Conservation (phyloP, 306 rosid genomes). For the Dryas drummondii region DNA sequence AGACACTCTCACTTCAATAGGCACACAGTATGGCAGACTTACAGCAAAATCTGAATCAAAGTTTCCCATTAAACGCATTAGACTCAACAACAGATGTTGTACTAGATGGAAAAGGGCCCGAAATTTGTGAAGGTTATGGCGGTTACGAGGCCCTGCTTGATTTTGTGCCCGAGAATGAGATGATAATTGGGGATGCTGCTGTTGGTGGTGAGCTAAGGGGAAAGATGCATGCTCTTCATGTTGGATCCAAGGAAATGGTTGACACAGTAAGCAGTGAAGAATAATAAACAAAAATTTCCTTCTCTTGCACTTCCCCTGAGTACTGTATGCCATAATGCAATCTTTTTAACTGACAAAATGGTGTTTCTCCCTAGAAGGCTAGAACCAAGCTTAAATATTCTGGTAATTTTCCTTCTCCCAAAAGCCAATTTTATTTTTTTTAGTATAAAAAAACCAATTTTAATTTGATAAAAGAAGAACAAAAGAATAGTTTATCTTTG, state of each 20-base stretch:
- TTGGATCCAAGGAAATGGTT: neutral
- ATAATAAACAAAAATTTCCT: too few species aligned
- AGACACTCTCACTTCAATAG: neutral
- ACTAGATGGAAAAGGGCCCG: neutral
- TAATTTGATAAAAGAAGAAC: too few species aligned
- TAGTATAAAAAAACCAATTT: too few species aligned
- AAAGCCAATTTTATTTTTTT: too few species aligned
- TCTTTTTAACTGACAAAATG: too few species aligned
- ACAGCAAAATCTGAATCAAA: neutral
- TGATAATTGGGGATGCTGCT: neutral
- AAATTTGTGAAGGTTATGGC: neutral
- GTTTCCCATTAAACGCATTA: neutral
- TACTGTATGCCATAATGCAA: too few species aligned
- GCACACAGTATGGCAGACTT: conserved; percentile 5
- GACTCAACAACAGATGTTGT: neutral
- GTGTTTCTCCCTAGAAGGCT: too few species aligned
- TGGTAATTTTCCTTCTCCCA: too few species aligned
- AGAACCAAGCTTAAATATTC: too few species aligned
- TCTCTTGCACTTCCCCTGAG: too few species aligned
- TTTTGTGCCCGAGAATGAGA: neutral
- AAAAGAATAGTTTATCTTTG: too few species aligned
- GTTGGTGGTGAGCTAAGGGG: neutral
- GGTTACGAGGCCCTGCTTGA: neutral
- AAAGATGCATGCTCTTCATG: neutral
- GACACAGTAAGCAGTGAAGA: neutral